phyloP scores from a whole-genome alignment of 2,329 filamentous ascomycete genomes.

The Elsinoe arachidis region DNA sequence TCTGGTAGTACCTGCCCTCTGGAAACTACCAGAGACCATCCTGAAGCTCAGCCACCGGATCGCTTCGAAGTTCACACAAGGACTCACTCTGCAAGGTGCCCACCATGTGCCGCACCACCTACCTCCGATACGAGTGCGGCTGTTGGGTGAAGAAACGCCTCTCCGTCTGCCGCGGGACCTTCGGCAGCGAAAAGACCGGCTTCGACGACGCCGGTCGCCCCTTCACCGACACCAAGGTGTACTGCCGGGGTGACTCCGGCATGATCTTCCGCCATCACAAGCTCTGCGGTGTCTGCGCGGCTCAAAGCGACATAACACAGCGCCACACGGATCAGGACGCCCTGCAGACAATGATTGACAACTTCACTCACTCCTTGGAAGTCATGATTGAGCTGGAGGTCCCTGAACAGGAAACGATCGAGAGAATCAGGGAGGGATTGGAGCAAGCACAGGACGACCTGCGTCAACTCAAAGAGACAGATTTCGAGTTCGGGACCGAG shows the following conservation, averaged over 20 bases:
- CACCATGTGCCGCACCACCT: constrained; percentile 32
- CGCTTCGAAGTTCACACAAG: too few relatives aligned
- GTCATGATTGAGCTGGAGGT: too few relatives aligned
- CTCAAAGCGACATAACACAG: neutral
- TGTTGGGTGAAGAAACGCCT: constrained; percentile 24
- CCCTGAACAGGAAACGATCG: too few relatives aligned
- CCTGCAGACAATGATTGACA: neutral
- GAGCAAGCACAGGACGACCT: too few relatives aligned
- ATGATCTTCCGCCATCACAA: constrained; percentile 20
- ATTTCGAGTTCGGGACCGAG: too few relatives aligned
- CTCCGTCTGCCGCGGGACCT: constrained; percentile 29
- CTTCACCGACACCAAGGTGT: constrained; percentile 17
- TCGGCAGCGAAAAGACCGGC: constrained; percentile 6
- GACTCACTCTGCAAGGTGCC: too few relatives aligned
- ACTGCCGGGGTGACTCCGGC: constrained; percentile 24
- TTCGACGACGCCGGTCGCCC: constrained; percentile 8
- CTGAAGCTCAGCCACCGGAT: neutral
- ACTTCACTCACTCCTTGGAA: constrained; percentile 1
- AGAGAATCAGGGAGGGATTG: too few relatives aligned
- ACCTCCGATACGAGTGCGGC: constrained; percentile 26
- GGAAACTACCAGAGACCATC: neutral
- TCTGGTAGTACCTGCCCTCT: neutral
- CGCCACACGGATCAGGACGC: neutral
- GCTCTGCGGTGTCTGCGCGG: constrained; percentile 18
- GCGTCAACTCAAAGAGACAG: too few relatives aligned